Base-by-base conservation (phyloP, 192 early-diverging fungal genomes). In the Umbelopsis sp. region DNA sequence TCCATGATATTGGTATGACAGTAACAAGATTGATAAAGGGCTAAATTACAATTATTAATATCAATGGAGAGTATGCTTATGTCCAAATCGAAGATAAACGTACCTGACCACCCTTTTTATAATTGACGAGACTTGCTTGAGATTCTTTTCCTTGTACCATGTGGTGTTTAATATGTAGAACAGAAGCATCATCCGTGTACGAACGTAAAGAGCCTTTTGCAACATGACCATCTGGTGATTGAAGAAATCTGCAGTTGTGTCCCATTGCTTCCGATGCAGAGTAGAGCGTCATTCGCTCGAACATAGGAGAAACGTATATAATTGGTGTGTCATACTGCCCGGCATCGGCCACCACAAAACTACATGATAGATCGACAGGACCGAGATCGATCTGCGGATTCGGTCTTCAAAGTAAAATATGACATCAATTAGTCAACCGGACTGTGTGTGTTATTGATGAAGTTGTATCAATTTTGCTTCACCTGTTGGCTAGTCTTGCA, bases 21-120 rank as follows among this genome's bases (percentile, higher is more conserved):
- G 90, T 90, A 6, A 91, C 66, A 17, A 90, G 76, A 70, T 91
- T 91, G 52, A 91, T 86, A 80, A 91, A 91, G 6, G 90, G 85
- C 78, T 75, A 41, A 1, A 41, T 41, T 11, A 41, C 4, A 11
- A 0, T 41, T 6, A 41, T 41, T 41, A 41, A 6, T 41, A 6
- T 41, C 38, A 41, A 53, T 3, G 24, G 25, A 24, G 24, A 26
- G 52, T 5, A 41, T 11, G 38, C 12, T 11, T 41, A 41, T 41
- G 5, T 11, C 1, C 38, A 41, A 41, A 24, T 53, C 8, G 8
- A 53, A 4, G 21, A 26, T 45, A 54, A 25, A 7, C 74, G 14
- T 62, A 87, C 85, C 82, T 87, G 87, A 25, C 90, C 90, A 21
- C 77, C 81, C 66, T 90, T 90, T 32, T 85, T 77, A 76, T 91